phyloP scores from a whole-genome alignment of 371 early-diverging fungal genomes.

The Rhizopus sp. region DNA sequence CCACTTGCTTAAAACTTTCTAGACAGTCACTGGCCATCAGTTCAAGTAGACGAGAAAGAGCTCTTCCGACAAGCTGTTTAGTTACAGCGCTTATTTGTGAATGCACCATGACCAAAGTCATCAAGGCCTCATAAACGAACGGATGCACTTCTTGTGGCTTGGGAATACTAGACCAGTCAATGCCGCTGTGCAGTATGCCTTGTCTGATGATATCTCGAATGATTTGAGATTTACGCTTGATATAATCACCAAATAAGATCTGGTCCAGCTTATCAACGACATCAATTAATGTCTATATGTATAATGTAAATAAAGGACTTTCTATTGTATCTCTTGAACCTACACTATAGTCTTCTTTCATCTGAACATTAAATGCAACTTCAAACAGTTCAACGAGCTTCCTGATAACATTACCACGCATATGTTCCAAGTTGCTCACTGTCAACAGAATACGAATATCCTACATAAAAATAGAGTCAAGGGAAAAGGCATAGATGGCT shows the following conservation, averaged over 20 bases:
- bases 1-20: constrained; percentile 75
- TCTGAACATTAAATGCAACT: constrained; percentile 60
- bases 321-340: constrained; percentile 7
- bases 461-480: constrained; percentile 42
- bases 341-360: constrained; percentile 71
- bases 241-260: constrained; percentile 81
- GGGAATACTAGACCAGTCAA: constrained; percentile 82
- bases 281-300: constrained; percentile 55
- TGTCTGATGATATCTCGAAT: constrained; percentile 71
- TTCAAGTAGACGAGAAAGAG: constrained; percentile 71
- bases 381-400: constrained; percentile 75
- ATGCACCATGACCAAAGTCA: constrained; percentile 89
- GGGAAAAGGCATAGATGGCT: constrained; percentile 47
- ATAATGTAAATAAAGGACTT: background rate
- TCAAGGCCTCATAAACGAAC: constrained; percentile 85
- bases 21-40: constrained; percentile 78
- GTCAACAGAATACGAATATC: constrained; percentile 77
- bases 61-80: constrained; percentile 73
- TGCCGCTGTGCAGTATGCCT: constrained; percentile 82
- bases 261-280: constrained; percentile 73
- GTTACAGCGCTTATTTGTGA: constrained; percentile 83
- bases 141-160: constrained; percentile 84
- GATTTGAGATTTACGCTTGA: constrained; percentile 70
- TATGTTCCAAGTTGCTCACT: constrained; percentile 78
- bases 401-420: constrained; percentile 68